phyloP scores from a whole-genome alignment of 2,329 filamentous ascomycete genomes.

The Verticillium nubilum region DNA sequence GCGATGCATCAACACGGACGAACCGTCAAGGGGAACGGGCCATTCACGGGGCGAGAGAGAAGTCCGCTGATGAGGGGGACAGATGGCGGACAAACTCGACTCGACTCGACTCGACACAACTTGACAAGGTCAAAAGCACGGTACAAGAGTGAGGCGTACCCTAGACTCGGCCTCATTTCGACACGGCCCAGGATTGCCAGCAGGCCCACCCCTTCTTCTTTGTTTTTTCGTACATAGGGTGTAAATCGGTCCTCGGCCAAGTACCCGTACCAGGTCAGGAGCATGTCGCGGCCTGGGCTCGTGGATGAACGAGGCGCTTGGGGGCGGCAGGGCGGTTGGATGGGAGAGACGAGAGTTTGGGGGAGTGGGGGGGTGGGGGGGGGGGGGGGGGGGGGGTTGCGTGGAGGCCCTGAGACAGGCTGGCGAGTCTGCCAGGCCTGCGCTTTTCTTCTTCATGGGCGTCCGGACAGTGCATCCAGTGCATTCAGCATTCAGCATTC shows the following conservation, averaged over 20 bases:
- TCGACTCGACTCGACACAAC: not conserved
- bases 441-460: not conserved
- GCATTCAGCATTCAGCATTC: too few species aligned
- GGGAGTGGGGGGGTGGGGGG: not conserved
- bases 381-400: not conserved
- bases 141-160: conserved; percentile 1
- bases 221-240: not conserved
- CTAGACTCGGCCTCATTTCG: not conserved
- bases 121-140: not conserved
- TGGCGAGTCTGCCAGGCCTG: not conserved
- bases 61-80: not conserved
- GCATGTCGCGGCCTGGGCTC: not conserved
- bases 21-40: not conserved
- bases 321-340: not conserved
- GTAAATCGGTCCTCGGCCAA: not conserved
- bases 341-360: not conserved
- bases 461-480: not conserved
- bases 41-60: not conserved
- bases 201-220: not conserved
- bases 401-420: not conserved
- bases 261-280: not conserved
- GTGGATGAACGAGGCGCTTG: not conserved
- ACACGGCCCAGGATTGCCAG: not conserved
- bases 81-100: not conserved
- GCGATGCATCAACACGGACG: not conserved